Evolutionary conservation across 116 monocot genomes (phyloP).

Genomic region (Trichopus zeylanicus): DNA sequence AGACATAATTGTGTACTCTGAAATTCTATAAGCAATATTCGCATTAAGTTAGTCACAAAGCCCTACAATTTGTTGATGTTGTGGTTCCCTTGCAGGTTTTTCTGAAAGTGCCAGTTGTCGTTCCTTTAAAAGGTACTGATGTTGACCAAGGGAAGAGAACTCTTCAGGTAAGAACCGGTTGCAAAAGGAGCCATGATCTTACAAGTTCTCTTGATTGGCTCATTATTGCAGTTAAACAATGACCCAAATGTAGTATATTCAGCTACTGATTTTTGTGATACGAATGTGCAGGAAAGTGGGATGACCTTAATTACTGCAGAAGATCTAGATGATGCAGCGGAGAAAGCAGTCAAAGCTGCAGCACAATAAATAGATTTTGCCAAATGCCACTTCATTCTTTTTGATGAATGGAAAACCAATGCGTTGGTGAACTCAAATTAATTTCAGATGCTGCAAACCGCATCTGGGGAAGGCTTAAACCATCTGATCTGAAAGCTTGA

Average conservation of each 20-base stretch:
- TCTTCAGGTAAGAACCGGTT: constrained; percentile 52
- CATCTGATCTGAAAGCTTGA: too few species aligned
- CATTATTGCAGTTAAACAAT: neutral
- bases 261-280: neutral
- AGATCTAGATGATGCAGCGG: constrained; percentile 93
- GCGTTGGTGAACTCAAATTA: too few species aligned
- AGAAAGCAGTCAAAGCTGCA: constrained; percentile 78
- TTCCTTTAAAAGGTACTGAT: constrained; percentile 93
- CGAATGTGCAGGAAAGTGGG: constrained; percentile 66
- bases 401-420: neutral
- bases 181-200: neutral
- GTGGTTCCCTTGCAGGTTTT: constrained; percentile 34
- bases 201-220: neutral
- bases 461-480: too few species aligned
- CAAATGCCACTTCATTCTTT: neutral
- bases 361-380: constrained; percentile 3
- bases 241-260: neutral
- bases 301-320: constrained; percentile 88
- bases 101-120: constrained; percentile 89
- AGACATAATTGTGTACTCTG: too few species aligned
- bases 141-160: constrained; percentile 97
- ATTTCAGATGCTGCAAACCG: too few species aligned
- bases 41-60: too few species aligned
- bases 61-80: neutral
- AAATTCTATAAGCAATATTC: too few species aligned